Evolutionary conservation across 2,329 filamentous ascomycete species (phyloP), one percentile per base, ranked within the genome.

Genomic region (Xylariaceae sp.): DNA sequence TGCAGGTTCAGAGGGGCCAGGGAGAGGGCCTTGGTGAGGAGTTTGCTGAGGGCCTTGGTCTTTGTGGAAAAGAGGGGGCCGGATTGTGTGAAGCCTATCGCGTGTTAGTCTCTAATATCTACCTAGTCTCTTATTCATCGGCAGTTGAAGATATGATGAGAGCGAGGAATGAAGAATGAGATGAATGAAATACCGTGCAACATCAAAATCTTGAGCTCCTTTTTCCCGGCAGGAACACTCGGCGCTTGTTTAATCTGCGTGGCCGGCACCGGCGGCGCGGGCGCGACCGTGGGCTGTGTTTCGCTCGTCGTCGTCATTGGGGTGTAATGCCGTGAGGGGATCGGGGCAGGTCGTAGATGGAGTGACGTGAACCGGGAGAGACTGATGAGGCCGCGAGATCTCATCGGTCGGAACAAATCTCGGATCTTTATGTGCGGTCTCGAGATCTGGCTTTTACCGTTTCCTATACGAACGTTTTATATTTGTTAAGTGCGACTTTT

Each of bases 11-110:
- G 75, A 50, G 86, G 81, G 1, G 81, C 74, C 3, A 65, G 61
- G 7, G 84, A 82, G 64, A 97, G 88, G 34, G 84, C 77, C 71
- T 96, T 96, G 62, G 79, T 74, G 59, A 97, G 82, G 56, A 87
- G 79, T 74, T 97, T 96, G 68, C 92, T 85, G 1, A 97, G 80
- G 9, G 90, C 90, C 73, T 91, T 89, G 51, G 90, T 95, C 78
- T 97, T 97, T 73, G 88, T 84, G 72, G 85, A 88, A 82, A 97
- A 97, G 64, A 92, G 79, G 3, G 87, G 75, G 3, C 92, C 92
- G 34, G 90, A 95, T 79, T 97, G 93, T 6, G 93, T 96, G 82
- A 87, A 97, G 74, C 93, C 89, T 87, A 50, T 55, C 13, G 6
- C n/a, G 23, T 30, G 0, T 53, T 39, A 44, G 49, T 50, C 17